A percentile compares a stretch with the other conserved stretches of the same genome.
Conservation (phyloP, 805 yeast species). For the Candida alai region DNA sequence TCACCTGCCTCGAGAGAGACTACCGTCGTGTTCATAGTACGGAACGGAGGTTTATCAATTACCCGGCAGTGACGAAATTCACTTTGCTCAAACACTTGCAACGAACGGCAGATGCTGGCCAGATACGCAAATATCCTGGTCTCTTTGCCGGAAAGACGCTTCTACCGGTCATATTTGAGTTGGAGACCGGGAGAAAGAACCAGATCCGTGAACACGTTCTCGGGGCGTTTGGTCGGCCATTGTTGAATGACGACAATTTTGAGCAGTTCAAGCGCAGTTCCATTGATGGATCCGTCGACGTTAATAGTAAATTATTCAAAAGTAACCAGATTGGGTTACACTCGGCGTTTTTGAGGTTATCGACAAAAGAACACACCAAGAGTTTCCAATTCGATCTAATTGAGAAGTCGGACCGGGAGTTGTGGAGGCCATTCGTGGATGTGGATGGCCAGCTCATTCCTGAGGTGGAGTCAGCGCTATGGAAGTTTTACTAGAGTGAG, state of each 20-base stretch:
- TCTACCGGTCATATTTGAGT: slow-evolving; percentile 18
- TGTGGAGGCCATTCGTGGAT: slow-evolving; percentile 14
- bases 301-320: slow-evolving; percentile 15
- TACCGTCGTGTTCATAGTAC: slow-evolving; percentile 4
- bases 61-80: slow-evolving; percentile 15
- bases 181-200: slow-evolving; percentile 22
- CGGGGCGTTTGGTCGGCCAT: slow-evolving; percentile 16
- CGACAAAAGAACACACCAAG: slow-evolving; percentile 3
- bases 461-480: no score
- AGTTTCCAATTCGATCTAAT: slow-evolving; percentile 8
- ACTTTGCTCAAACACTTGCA: slow-evolving; percentile 13
- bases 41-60: slow-evolving; percentile 4
- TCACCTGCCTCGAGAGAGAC: slow-evolving; percentile 11
- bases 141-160: slow-evolving; percentile 10
- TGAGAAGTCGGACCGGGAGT: slow-evolving; percentile 8
- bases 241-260: slow-evolving; percentile 23
- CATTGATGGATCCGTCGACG: neutral
- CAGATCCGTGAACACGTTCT: slow-evolving; percentile 23
- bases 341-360: slow-evolving; percentile 12
- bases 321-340: slow-evolving; percentile 23
- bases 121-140: slow-evolving; percentile 11
- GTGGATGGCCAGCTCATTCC: slow-evolving; percentile 9
- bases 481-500: no score
- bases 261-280: slow-evolving; percentile 12
- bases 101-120: slow-evolving; percentile 5